A percentile compares a stretch with the other conserved stretches of the same genome.
Evolutionary conservation across 441 rosid genomes (phyloP).

Genomic region (Populus hybrid): DNA sequence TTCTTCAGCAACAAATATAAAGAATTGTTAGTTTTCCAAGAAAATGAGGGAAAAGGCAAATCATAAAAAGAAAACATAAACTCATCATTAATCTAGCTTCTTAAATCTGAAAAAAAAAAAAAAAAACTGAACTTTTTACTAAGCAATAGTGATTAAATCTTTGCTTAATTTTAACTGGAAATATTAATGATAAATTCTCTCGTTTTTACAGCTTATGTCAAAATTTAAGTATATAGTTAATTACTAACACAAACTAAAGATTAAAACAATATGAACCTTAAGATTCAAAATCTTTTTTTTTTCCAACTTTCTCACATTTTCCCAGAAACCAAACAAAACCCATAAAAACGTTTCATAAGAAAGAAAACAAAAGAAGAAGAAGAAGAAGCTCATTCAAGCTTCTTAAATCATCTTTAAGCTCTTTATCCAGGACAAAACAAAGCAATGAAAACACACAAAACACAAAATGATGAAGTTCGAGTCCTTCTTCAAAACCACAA

Average conservation of each 20-base stretch:
- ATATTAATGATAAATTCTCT: not conserved
- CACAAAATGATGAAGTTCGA: not conserved
- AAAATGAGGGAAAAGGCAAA: not conserved
- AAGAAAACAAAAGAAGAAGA: not conserved
- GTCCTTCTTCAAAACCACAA: not conserved
- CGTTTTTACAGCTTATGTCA: not conserved
- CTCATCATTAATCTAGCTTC: not conserved
- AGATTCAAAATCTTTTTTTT: not conserved
- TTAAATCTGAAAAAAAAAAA: not conserved
- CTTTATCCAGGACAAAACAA: not conserved
- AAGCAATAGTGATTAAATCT: not conserved
- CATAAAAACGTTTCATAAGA: not conserved
- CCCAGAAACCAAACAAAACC: constrained; percentile 27
- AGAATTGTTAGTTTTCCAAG: not conserved
- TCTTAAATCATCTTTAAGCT: not conserved
- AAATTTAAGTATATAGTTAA: not conserved
- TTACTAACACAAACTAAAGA: not conserved
- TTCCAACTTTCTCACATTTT: constrained; percentile 1
- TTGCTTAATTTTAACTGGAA: not conserved
- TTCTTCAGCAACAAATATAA: not conserved
- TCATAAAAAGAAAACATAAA: not conserved
- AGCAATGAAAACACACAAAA: not conserved
- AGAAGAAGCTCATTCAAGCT: constrained; percentile 9
- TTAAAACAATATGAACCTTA: not conserved
- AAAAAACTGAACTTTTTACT: not conserved